Percentiles rank a stretch among this genome's conserved stretches.
Conservation (phyloP, 768 basidiomycete genomes). For the Rhodosporidiobolus odoratus region DNA sequence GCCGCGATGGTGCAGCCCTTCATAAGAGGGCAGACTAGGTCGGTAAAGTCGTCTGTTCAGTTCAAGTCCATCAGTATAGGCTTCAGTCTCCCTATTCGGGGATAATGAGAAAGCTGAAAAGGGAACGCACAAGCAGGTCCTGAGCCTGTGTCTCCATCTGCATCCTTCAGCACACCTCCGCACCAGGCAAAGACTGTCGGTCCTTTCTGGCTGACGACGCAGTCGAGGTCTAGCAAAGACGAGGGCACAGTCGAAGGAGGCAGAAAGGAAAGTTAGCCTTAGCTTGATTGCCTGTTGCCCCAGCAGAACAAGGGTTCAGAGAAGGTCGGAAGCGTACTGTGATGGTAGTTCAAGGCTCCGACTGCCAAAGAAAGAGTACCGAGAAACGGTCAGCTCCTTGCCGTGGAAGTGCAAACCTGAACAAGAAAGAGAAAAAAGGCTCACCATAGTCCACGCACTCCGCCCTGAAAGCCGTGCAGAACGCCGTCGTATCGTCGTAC, state of each 20-base stretch:
- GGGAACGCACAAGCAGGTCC: neutral
- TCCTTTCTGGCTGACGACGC: conserved; percentile 2
- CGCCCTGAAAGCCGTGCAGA: conserved; percentile 1
- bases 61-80: neutral
- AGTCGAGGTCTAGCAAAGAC: neutral
- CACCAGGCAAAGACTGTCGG: conserved; percentile 6
- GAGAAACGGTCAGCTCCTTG: neutral
- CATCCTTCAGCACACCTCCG: neutral
- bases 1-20: neutral
- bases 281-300: too few species aligned
- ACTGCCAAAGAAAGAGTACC: neutral
- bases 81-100: too few species aligned
- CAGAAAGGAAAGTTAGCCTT: neutral
- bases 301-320: neutral
- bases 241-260: neutral
- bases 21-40: neutral
- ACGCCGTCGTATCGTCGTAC: neutral
- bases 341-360: neutral
- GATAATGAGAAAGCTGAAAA: neutral
- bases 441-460: neutral
- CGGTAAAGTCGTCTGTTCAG: neutral
- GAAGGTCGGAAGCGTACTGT: neutral
- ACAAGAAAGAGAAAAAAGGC: neutral
- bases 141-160: neutral
- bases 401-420: too few species aligned